Evolutionary conservation across 83 land plant species (phyloP), one percentile per base, ranked within the genome.

Genomic region (Isoetes engelmannii): DNA sequence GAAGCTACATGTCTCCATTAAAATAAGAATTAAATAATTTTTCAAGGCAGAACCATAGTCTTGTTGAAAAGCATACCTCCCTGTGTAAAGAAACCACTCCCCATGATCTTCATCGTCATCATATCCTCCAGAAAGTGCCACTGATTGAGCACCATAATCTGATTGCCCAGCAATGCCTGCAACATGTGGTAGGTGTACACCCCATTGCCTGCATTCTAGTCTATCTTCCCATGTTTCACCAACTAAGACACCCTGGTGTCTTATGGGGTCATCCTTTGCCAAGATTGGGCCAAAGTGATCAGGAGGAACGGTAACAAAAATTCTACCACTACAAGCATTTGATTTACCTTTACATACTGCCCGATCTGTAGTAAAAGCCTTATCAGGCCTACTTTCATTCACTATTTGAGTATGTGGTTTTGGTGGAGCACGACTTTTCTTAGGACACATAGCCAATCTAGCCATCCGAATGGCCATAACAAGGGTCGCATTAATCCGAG

Each of bases 21-120:
- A 28, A 28, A 28, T 28, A 28, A 28, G 2, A 28, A 28, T 28
- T 28, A 28, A 28, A 2, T 28, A 28, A 28, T 28, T 28, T 28
- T 28, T 28, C 2, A 28, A 28, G 37, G 37, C 37, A 28, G 37
- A 28, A 28, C 37, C 37, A 28, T 28, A 51, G 55, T 12, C 55
- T 1, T 51, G 17, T 51, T 15, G 13, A 51, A 51, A 59, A 18
- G 18, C 19, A 19, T 18, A 59, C 62, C 62, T 59, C 19, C 62
- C 62, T 20, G 62, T 59, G 3, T 59, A 59, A 1, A 59, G 62
- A 18, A 59, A 59, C 18, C 19, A 59, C 28, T 59, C 62, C 8
- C 62, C 62, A 59, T 59, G 62, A 42, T 59, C 62, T 37, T 59
- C 62, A 42, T 59, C 62, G 3, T 59, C 62, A 8, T 59, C 62